phyloP scores from a whole-genome alignment of 2,329 filamentous ascomycete genomes.

The Tothia fuscella region DNA sequence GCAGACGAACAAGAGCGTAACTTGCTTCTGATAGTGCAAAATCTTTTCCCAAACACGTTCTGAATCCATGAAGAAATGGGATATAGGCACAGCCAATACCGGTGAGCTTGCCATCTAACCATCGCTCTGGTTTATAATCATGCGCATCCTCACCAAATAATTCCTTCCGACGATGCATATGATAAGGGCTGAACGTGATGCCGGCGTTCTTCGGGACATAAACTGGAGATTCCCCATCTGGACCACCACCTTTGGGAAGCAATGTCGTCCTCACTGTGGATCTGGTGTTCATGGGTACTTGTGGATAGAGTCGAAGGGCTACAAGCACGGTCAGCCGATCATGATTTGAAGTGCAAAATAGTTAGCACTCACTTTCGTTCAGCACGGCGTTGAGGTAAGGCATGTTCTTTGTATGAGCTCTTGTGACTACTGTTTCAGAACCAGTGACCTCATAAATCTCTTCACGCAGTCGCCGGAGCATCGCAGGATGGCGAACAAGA shows the following conservation, averaged over 20 bases:
- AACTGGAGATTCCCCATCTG: neutral
- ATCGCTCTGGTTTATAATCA: constrained; percentile 26
- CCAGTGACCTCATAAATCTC: constrained; percentile 3
- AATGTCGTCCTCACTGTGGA: constrained; percentile 3
- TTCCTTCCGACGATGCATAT: constrained; percentile 58
- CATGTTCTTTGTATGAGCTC: constrained; percentile 5
- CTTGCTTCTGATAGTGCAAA: constrained; percentile 10
- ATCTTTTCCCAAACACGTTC: constrained; percentile 8
- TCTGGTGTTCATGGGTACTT: constrained; percentile 8
- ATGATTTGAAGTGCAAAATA: too few species aligned
- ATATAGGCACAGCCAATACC: constrained; percentile 25
- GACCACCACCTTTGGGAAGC: constrained; percentile 8
- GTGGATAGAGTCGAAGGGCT: constrained; percentile 9
- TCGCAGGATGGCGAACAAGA: constrained; percentile 2
- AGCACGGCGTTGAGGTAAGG: constrained; percentile 9
- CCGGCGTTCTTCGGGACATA: constrained; percentile 43
- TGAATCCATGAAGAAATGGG: constrained; percentile 26
- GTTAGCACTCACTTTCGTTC: too few species aligned
- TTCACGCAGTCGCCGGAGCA: constrained; percentile 5
- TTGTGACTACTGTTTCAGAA: neutral
- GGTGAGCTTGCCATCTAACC: constrained; percentile 24
- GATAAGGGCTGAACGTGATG: constrained; percentile 54
- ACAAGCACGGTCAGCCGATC: too few species aligned
- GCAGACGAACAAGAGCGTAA: constrained; percentile 5
- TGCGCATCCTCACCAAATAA: constrained; percentile 35